Conservation (phyloP, 768 basidiomycete species). For the Kwoniella newhampshirensis region DNA sequence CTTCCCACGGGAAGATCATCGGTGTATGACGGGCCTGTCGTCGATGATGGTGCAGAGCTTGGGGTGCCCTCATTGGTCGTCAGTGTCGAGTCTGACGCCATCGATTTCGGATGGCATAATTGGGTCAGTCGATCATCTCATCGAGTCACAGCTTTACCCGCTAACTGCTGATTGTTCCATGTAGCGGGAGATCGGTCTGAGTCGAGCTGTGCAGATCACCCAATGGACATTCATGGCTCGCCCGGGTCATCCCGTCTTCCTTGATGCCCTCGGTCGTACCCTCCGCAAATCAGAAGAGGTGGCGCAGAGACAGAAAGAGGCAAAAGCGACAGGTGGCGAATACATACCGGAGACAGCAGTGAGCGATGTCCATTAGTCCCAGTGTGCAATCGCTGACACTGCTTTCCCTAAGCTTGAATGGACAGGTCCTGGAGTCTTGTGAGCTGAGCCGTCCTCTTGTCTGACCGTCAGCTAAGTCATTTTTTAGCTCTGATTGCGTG, state of each 20-base stretch:
- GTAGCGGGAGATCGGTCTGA: conserved; percentile 35
- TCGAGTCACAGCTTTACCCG: neutral
- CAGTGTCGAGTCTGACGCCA: conserved; percentile 43
- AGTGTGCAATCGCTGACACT: neutral
- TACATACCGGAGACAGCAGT: conserved; percentile 41
- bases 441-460: conserved; percentile 1
- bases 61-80: conserved; percentile 39
- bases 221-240: conserved; percentile 46
- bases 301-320: conserved; percentile 10
- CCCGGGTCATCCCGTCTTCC: conserved; percentile 39
- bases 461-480: neutral
- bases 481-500: conserved; percentile 33
- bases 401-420: conserved; percentile 43
- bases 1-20: conserved; percentile 7
- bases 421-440: conserved; percentile 43
- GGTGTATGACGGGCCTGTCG: conserved; percentile 25
- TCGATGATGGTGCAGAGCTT: conserved; percentile 34
- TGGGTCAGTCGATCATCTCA: conserved; percentile 22
- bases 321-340: conserved; percentile 24
- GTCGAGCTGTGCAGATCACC: conserved; percentile 37
- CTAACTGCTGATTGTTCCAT: neutral
- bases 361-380: neutral
- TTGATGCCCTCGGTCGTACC: conserved; percentile 35
- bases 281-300: conserved; percentile 33
- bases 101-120: conserved; percentile 42